These are phyloP conservation scores for Kalmusia sp. DNA, from an alignment of 2,329 filamentous ascomycete genomes.

Conservation along the genomic window DNA sequence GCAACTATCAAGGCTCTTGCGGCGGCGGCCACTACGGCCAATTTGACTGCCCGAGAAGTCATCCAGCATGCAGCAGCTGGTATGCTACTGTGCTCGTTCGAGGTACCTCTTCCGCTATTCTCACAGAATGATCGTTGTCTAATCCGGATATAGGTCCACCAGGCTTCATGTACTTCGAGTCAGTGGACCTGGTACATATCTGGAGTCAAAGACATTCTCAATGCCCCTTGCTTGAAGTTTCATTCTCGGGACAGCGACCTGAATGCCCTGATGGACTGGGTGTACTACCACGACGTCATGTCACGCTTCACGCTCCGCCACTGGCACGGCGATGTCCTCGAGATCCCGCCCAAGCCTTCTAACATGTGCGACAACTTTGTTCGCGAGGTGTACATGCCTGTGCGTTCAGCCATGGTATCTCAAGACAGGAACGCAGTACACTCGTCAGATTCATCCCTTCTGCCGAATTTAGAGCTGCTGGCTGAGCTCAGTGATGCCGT, in stretches of 20 bases:
- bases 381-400: no score
- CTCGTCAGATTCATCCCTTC: not conserved
- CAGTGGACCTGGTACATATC: constrained; percentile 22
- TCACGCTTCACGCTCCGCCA: constrained; percentile 19
- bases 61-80: constrained; percentile 19
- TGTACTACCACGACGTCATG: constrained; percentile 27
- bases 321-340: constrained; percentile 16
- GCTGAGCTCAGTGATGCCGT: constrained; percentile 17
- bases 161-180: constrained; percentile 15
- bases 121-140: no score
- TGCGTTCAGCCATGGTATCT: no score
- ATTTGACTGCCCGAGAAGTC: constrained; percentile 6
- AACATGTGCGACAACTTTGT: no score
- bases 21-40: not conserved
- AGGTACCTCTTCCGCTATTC: constrained; percentile 7
- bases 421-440: no score
- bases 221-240: not conserved
- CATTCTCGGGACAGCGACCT: constrained; percentile 9
- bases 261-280: constrained; percentile 21
- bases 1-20: constrained; percentile 14
- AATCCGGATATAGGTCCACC: constrained; percentile 16
- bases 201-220: constrained; percentile 17
- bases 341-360: no score
- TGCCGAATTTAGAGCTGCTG: constrained; percentile 11
- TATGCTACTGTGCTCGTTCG: constrained; percentile 23